These are phyloP conservation scores for Salix purpurea DNA, from an alignment of 345 rosid genomes.

Conservation along the genomic window DNA sequence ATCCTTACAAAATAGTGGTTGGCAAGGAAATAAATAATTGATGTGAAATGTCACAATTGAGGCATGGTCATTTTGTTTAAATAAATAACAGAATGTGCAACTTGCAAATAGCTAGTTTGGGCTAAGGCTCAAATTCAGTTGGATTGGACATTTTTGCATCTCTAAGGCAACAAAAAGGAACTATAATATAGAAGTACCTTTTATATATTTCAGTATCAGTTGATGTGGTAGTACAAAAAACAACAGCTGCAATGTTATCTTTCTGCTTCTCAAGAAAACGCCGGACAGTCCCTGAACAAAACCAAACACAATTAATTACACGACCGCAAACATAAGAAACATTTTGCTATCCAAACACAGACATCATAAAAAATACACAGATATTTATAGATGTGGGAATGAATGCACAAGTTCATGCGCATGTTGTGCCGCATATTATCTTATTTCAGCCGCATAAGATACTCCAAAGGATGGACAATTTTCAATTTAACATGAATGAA, in stretches of 20 bases:
- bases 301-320: constrained; percentile 12
- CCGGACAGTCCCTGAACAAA: constrained; percentile 74
- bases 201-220: constrained; percentile 92
- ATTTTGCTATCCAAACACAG: constrained; percentile 6
- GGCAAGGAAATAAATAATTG: not conserved
- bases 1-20: not conserved
- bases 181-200: constrained; percentile 41
- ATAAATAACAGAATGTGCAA: constrained; percentile 1
- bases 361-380: not conserved
- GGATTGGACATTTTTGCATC: not conserved
- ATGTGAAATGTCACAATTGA: not conserved
- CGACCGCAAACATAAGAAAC: not conserved
- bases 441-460: not conserved
- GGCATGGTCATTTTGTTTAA: constrained; percentile 2
- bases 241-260: constrained; percentile 79
- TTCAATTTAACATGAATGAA: not conserved
- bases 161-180: constrained; percentile 5
- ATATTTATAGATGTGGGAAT: not conserved
- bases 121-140: not conserved
- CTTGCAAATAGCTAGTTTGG: not conserved
- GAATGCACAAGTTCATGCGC: not conserved
- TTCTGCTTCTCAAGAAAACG: constrained; percentile 92
- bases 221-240: constrained; percentile 76
- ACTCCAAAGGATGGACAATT: not conserved
- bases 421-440: not conserved